Percentiles rank a stretch among this genome's conserved stretches.
These are phyloP conservation scores for Neurospora terricola DNA, from an alignment of 495 filamentous ascomycete species.

Conservation along the genomic window DNA sequence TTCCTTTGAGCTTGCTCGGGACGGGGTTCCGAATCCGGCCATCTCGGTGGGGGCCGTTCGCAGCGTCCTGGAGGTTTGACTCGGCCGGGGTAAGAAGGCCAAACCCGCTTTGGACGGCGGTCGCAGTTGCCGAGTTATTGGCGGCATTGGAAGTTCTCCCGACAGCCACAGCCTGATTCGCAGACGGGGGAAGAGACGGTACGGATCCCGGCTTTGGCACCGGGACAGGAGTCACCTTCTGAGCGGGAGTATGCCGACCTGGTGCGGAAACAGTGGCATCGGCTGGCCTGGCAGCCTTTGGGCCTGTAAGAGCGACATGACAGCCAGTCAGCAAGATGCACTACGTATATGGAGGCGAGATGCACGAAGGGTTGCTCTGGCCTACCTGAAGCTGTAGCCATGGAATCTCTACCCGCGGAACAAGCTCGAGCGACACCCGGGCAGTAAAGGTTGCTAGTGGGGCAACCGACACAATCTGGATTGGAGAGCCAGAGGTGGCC, in stretches of 20 bases:
- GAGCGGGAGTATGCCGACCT: not conserved
- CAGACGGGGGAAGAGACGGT: slow-evolving; percentile 7
- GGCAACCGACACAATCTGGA: not conserved
- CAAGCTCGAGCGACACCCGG: not conserved
- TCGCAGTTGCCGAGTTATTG: not conserved
- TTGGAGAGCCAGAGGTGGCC: not conserved
- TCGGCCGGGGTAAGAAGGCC: slow-evolving; percentile 10
- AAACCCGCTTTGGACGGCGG: slow-evolving; percentile 5
- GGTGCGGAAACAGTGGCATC: slow-evolving; percentile 1
- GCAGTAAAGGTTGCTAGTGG: not conserved
- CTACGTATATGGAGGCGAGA: not conserved
- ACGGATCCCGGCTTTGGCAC: slow-evolving; percentile 15
- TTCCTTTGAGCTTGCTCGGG: slow-evolving; percentile 47
- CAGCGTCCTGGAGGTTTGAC: slow-evolving; percentile 13
- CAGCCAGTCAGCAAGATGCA: slow-evolving; percentile 5
- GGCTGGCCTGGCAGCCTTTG: slow-evolving; percentile 6
- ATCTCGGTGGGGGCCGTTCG: slow-evolving; percentile 25
- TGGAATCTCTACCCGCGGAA: not conserved
- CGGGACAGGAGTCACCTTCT: slow-evolving; percentile 15
- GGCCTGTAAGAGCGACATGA: slow-evolving; percentile 3
- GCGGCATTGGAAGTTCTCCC: slow-evolving; percentile 1
- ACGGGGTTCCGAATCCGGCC: slow-evolving; percentile 48
- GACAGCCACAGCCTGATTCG: not conserved
- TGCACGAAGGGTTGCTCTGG: not conserved
- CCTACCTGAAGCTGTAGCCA: slow-evolving; percentile 13